A percentile compares a stretch with the other conserved stretches of the same genome.
Evolutionary conservation across 2,329 filamentous ascomycete genomes (phyloP).

Genomic region (Aureobasidium subglaciale): DNA sequence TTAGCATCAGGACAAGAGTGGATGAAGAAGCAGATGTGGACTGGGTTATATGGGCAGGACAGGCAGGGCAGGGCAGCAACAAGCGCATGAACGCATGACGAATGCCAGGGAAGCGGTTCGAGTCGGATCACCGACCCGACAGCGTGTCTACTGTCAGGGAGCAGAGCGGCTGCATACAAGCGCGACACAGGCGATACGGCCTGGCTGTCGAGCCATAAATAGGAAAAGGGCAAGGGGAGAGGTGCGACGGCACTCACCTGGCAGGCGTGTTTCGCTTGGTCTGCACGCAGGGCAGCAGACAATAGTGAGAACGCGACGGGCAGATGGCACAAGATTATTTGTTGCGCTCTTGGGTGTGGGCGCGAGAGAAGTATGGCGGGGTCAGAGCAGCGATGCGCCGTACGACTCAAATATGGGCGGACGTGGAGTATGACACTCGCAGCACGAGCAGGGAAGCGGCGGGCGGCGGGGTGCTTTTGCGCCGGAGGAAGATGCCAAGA

Average conservation of each 20-base stretch:
- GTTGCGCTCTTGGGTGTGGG: background rate
- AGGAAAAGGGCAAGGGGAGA: background rate
- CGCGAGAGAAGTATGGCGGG: background rate
- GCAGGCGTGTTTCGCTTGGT: background rate
- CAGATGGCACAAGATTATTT: slow-evolving; percentile 3
- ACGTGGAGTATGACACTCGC: slow-evolving; percentile 6
- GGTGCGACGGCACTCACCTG: background rate
- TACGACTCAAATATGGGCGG: slow-evolving; percentile 7
- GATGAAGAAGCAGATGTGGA: background rate
- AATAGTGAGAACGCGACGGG: background rate
- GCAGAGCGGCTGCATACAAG: slow-evolving; percentile 9
- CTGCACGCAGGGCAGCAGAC: slow-evolving; percentile 3
- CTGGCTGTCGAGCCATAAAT: background rate
- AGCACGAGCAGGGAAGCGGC: slow-evolving; percentile 13
- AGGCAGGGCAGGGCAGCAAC: background rate
- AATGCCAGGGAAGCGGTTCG: background rate
- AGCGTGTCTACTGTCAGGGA: slow-evolving; percentile 9
- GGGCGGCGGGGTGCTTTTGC: slow-evolving; percentile 14
- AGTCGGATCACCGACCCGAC: background rate
- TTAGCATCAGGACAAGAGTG: background rate
- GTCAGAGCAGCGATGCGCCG: slow-evolving; percentile 12
- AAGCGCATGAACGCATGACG: slow-evolving; percentile 13
- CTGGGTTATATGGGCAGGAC: background rate
- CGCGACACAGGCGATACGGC: slow-evolving; percentile 6
- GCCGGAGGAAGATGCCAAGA: slow-evolving; percentile 12